phyloP scores from a whole-genome alignment of 805 yeast species.

The Wickerhamiella allomyrinae region DNA sequence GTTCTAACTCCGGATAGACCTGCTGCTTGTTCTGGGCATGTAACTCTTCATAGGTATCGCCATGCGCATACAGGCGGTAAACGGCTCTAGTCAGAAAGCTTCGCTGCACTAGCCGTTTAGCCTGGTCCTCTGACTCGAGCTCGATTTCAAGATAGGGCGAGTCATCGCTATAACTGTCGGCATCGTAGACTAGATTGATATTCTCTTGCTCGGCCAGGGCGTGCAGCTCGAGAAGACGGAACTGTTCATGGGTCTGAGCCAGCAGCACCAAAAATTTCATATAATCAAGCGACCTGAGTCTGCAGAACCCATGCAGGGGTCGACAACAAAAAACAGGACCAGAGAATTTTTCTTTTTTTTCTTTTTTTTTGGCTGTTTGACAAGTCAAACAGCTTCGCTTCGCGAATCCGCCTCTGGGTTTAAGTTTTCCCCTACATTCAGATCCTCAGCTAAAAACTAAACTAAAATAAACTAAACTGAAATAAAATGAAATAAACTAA shows the following conservation, averaged over 20 bases:
- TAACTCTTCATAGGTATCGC: constrained; percentile 37
- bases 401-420: no score
- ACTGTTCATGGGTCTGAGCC: constrained; percentile 71
- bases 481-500: no score
- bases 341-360: no score
- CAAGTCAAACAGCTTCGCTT: no score
- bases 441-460: no score
- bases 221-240: constrained; percentile 70
- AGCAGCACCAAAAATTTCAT: constrained; percentile 58
- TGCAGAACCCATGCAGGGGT: no score
- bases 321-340: no score
- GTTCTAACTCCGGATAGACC: constrained; percentile 25
- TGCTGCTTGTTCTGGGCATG: constrained; percentile 37
- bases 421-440: no score
- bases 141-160: constrained; percentile 60
- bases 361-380: no score
- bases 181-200: constrained; percentile 37
- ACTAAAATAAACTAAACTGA: no score
- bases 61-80: constrained; percentile 77
- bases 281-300: no score
- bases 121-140: constrained; percentile 53
- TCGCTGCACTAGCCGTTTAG: constrained; percentile 46
- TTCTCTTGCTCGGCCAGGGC: constrained; percentile 58
- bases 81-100: constrained; percentile 60
- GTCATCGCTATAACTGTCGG: constrained; percentile 40